Conservation (phyloP, 495 filamentous ascomycete species). For the Ascobolus immersus region DNA sequence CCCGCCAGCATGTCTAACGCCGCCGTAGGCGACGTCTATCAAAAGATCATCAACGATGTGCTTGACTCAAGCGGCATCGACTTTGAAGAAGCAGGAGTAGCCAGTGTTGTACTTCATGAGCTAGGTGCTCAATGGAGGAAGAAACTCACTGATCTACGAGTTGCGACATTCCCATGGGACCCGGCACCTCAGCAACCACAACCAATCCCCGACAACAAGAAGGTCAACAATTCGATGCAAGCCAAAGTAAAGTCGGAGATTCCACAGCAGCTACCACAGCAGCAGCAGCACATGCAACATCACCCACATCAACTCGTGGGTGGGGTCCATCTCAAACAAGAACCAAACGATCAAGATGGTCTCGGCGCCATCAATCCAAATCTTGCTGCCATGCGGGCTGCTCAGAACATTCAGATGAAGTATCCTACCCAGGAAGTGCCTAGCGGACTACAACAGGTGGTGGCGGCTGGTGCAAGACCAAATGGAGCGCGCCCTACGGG, state of each 20-base stretch:
- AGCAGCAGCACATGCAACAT: conserved; percentile 14
- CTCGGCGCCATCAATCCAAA: conserved; percentile 13
- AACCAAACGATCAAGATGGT: conserved; percentile 29
- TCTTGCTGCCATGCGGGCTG: conserved; percentile 18
- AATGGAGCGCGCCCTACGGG: background rate
- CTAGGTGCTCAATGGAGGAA: conserved; percentile 48
- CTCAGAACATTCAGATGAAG: conserved; percentile 25
- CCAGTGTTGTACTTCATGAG: conserved; percentile 57
- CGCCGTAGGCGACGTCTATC: conserved; percentile 68
- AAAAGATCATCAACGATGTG: conserved; percentile 75
- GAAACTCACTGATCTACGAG: conserved; percentile 53
- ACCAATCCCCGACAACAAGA: conserved; percentile 19
- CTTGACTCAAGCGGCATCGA: conserved; percentile 68
- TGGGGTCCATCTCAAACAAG: conserved; percentile 41
- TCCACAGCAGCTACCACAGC: conserved; percentile 4
- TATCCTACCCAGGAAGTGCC: too few species aligned
- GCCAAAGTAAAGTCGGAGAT: background rate
- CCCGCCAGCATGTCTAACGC: too few species aligned
- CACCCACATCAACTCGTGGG: conserved; percentile 18
- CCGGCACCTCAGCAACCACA: conserved; percentile 35
- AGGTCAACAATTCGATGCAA: conserved; percentile 1
- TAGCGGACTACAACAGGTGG: too few species aligned
- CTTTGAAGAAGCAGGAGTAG: conserved; percentile 89
- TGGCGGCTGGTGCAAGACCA: conserved; percentile 6
- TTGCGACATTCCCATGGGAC: conserved; percentile 90